A percentile compares a stretch with the other conserved stretches of the same genome.
Conservation (phyloP, 2,329 filamentous ascomycete genomes). For the Phialophora expanda region DNA sequence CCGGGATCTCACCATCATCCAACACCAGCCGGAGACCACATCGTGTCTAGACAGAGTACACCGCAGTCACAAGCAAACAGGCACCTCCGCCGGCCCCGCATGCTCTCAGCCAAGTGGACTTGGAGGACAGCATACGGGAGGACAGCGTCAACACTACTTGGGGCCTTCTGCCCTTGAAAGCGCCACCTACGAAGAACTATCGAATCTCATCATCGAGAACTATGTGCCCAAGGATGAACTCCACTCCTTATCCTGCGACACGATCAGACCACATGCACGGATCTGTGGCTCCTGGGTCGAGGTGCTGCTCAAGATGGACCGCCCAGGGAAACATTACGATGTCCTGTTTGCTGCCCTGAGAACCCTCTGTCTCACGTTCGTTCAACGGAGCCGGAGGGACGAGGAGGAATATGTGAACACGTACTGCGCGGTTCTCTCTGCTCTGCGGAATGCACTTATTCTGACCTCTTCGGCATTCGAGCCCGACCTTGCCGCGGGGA, state of each 20-base stretch:
- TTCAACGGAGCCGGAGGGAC: neutral
- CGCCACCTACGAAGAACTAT: neutral
- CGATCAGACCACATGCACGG: neutral
- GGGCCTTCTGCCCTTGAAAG: neutral
- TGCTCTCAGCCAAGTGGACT: too few relatives aligned
- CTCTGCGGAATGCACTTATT: neutral
- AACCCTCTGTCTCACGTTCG: neutral
- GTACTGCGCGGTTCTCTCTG: neutral
- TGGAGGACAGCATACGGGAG: too few relatives aligned
- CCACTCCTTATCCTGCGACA: neutral
- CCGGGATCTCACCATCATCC: neutral
- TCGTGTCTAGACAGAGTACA: neutral
- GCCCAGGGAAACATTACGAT: neutral
- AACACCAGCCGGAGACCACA: neutral
- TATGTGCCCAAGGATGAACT: conserved; percentile 3
- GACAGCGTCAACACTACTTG: neutral
- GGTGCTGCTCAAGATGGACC: neutral
- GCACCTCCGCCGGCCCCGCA: too few relatives aligned
- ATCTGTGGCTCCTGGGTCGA: conserved; percentile 9
- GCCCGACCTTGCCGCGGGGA: neutral
- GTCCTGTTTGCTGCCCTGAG: neutral
- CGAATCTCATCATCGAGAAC: neutral
- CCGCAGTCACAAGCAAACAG: too few relatives aligned
- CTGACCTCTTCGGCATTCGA: neutral
- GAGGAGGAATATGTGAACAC: neutral